Evolutionary conservation across 2,329 filamentous ascomycete genomes (phyloP).

Genomic region (Fusarium lateritium): DNA sequence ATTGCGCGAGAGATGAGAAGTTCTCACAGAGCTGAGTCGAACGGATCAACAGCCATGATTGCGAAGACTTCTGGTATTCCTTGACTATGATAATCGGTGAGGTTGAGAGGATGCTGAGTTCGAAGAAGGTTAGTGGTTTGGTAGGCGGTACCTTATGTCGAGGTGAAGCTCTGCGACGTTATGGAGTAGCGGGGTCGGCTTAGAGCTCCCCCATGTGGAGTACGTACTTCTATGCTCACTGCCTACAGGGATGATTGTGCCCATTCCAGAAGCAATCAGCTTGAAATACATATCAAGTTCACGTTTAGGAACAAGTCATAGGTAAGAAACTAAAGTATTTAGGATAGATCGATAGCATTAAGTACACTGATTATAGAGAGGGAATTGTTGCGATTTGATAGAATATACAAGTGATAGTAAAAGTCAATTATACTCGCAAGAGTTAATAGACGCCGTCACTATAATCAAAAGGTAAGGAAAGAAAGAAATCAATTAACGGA

Average conservation of each 20-base stretch:
- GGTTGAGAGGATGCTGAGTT: constrained; percentile 3
- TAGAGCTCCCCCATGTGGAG: constrained; percentile 36
- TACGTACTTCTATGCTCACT: constrained; percentile 37
- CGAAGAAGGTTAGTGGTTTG: constrained; percentile 13
- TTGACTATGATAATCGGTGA: background rate
- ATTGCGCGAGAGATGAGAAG: constrained; percentile 9
- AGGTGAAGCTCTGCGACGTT: constrained; percentile 43
- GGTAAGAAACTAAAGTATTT: too few species aligned
- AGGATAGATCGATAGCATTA: too few species aligned
- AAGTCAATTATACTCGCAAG: background rate
- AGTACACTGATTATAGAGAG: background rate
- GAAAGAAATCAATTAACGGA: constrained; percentile 33
- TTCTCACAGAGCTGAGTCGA: constrained; percentile 82
- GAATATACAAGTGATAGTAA: background rate
- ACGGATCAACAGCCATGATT: constrained; percentile 72
- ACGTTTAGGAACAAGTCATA: too few species aligned
- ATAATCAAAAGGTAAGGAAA: constrained; percentile 9
- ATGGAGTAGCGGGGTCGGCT: constrained; percentile 45
- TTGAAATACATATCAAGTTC: background rate
- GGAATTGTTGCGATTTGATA: background rate
- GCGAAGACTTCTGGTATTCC: background rate
- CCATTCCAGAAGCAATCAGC: background rate
- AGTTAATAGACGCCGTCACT: background rate
- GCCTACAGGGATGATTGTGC: constrained; percentile 1
- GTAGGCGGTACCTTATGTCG: constrained; percentile 14